These are phyloP conservation scores for Trypanosoma conorhini DNA, from an alignment of 208 protist species.

Conservation along the genomic window DNA sequence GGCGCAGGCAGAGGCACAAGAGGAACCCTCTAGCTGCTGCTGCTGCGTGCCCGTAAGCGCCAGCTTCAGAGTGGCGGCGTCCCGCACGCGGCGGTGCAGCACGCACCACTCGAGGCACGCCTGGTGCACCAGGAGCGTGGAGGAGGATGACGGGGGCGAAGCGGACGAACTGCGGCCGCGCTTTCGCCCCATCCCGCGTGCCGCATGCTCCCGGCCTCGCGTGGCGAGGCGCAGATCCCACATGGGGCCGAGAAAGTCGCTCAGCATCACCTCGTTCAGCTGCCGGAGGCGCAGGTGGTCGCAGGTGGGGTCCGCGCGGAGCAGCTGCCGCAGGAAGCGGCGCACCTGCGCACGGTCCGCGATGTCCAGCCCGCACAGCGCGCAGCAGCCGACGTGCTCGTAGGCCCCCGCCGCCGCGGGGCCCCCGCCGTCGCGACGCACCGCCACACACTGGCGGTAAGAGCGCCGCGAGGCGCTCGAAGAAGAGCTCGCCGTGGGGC, in stretches of 20 bases:
- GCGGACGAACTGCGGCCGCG: background rate
- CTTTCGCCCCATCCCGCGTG: background rate
- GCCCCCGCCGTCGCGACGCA: background rate
- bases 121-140: conserved; percentile 46
- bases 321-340: conserved; percentile 42
- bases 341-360: conserved; percentile 43
- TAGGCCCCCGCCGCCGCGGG: background rate
- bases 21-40: conserved; percentile 16
- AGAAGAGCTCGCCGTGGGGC: background rate
- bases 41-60: background rate
- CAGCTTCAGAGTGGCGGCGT: background rate
- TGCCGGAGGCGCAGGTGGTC: conserved; percentile 37
- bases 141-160: background rate
- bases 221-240: conserved; percentile 43
- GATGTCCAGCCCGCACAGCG: conserved; percentile 68
- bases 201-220: background rate
- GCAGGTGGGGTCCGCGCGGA: conserved; percentile 41
- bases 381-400: conserved; percentile 39
- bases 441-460: background rate
- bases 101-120: conserved; percentile 84
- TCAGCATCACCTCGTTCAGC: conserved; percentile 54
- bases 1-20: conserved; percentile 20
- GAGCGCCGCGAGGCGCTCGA: background rate
- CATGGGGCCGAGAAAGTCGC: conserved; percentile 56
- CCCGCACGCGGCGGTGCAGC: conserved; percentile 18